phyloP scores from a whole-genome alignment of 306 rosid species.

The Boehmeria nivea region DNA sequence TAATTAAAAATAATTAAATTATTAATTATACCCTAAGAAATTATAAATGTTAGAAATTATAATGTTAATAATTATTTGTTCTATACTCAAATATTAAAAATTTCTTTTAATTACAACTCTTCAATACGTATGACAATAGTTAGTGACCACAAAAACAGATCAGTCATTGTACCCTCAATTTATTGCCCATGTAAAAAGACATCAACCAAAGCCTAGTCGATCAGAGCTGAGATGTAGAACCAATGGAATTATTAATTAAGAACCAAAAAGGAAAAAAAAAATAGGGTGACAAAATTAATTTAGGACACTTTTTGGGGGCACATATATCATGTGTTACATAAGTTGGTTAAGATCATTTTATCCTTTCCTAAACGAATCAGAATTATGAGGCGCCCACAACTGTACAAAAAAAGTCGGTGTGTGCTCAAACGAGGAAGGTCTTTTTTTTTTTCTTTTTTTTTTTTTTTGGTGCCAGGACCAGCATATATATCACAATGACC shows the following conservation, averaged over 20 bases:
- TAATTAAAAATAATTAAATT: too few species aligned
- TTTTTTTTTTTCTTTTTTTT: slow-evolving; percentile 12
- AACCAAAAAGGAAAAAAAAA: not conserved
- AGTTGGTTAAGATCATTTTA: not conserved
- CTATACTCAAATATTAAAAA: too few species aligned
- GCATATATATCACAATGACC: slow-evolving; percentile 35
- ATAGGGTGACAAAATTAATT: not conserved
- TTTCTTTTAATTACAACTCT: too few species aligned
- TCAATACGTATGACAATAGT: not conserved
- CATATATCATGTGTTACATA: not conserved
- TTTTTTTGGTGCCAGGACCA: slow-evolving; percentile 42
- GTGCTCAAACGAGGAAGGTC: slow-evolving; percentile 19
- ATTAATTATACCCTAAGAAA: too few species aligned
- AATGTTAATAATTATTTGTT: too few species aligned
- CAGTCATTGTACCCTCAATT: not conserved
- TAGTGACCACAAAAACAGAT: not conserved
- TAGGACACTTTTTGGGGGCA: not conserved
- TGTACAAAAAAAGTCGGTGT: slow-evolving; percentile 11
- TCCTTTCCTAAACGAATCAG: not conserved
- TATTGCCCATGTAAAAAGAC: not conserved
- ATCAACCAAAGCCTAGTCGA: not conserved
- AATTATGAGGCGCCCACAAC: slow-evolving; percentile 14
- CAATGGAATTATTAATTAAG: not conserved
- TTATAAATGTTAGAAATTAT: too few species aligned
- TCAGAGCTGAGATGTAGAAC: not conserved